Base-by-base conservation (phyloP, 2,329 filamentous ascomycete genomes). In the Chrysoporthe cubensis region DNA sequence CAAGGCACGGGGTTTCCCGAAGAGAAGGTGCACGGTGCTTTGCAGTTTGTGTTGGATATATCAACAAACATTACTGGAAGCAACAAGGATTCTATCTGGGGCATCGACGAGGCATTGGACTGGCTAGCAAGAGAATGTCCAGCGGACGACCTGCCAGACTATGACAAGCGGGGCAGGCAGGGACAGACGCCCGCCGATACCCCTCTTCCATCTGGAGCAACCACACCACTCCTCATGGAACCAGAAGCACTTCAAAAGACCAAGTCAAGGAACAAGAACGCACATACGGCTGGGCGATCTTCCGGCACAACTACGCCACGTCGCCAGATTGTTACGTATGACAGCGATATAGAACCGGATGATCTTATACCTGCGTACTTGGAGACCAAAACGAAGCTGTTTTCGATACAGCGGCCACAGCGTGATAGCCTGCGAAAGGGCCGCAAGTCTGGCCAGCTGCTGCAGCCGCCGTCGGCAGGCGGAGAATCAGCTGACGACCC, bases 61-160 rank as follows among this genome's bases (percentile, higher is more conserved):
- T 88, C 88, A 40, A 84, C 89, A 42, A 89, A 88, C 70, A 85
- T 90, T 65, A 80, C 83, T 2, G 74, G 81, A 13, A 80, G 81
- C 26, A 82, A 78, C 69, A 90, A 88, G 72, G 91, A 93, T 71
- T 84, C 85, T 56, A 86, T 94, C 16, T 97, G 93, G 92, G 94
- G 94, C 11, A 81, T 98, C 46, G 91, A 96, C 70, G 94, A 97
- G 78, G 89, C 92, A 37, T 78, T 99, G 26, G 93, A 97, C 73
- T 97, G 94, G 93, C 85, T 98, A 65, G 92, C 93, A n/a, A 83
- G 92, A 71, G 88, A 96, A 75, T 92, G 90, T 73, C 80, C 85
- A 16, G 80, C 84, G 70, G 86, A 89, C 0, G 90, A 94, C 73
- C 83, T 95, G 46, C 91, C 91, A 6, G 84, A 88, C 59, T 96